Evolutionary conservation across 441 rosid genomes (phyloP).

Genomic region (Capsella rubella): DNA sequence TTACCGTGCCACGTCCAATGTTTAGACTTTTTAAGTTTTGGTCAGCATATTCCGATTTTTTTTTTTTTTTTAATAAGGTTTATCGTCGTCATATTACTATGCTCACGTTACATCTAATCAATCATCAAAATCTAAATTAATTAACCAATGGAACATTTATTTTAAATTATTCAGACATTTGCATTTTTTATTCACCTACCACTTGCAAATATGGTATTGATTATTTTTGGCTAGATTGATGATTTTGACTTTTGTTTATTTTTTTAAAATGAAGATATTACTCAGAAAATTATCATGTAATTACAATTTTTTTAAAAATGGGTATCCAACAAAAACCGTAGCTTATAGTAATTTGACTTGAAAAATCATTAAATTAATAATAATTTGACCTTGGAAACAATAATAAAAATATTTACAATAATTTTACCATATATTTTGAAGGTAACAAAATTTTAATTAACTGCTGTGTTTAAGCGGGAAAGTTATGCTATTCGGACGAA

Average conservation of each 20-base stretch:
- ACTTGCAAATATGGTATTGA: conserved; percentile 10
- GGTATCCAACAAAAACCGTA: not conserved
- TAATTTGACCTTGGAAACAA: not conserved
- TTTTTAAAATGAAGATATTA: not conserved
- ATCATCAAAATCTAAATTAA: not conserved
- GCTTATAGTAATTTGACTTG: not conserved
- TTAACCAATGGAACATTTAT: not conserved
- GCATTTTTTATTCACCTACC: conserved; percentile 32
- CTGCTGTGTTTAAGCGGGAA: conserved; percentile 25
- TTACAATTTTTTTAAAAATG: not conserved
- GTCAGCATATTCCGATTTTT: conserved; percentile 1
- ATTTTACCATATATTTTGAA: not conserved
- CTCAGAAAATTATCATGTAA: conserved; percentile 9
- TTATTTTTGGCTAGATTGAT: not conserved
- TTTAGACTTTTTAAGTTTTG: conserved; percentile 23
- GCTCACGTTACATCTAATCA: conserved; percentile 24
- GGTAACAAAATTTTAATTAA: not conserved
- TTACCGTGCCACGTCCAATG: conserved; percentile 26
- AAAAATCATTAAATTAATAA: too few relatives aligned
- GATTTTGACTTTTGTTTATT: not conserved
- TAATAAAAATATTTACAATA: not conserved
- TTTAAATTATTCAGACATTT: conserved; percentile 8
- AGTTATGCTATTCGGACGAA: conserved; percentile 1
- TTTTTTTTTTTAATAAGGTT: not conserved
- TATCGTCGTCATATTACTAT: not conserved